phyloP scores from a whole-genome alignment of 331 rosid species.

The Saraca asoca region DNA sequence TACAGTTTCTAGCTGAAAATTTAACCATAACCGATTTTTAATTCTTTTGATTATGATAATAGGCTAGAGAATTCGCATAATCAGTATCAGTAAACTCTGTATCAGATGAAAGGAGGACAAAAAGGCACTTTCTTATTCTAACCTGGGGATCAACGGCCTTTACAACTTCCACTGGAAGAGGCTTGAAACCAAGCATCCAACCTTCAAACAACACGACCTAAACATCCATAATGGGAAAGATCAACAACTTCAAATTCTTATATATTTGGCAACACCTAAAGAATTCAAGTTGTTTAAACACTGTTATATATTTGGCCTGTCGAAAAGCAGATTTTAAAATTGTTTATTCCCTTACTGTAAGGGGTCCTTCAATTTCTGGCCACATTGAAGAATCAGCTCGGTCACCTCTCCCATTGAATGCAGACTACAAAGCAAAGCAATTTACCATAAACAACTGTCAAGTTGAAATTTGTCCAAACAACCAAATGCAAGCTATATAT shows the following conservation, averaged over 20 bases:
- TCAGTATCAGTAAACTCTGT: neutral
- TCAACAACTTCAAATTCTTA: no score
- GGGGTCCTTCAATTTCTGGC: constrained; percentile 90
- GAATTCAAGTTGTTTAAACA: no score
- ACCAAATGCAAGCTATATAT: constrained; percentile 3
- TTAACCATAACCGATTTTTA: constrained; percentile 9
- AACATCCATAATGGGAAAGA: constrained; percentile 44
- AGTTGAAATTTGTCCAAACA: constrained; percentile 16
- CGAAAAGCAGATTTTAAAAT: no score
- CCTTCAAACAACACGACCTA: constrained; percentile 91
- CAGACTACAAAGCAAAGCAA: constrained; percentile 59
- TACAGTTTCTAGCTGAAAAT: constrained; percentile 66
- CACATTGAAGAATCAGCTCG: constrained; percentile 78
- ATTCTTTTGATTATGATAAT: constrained; percentile 9
- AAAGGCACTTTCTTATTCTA: constrained; percentile 25
- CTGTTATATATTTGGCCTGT: no score
- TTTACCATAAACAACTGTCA: constrained; percentile 33
- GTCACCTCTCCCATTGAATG: constrained; percentile 85
- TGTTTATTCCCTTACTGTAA: constrained; percentile 54
- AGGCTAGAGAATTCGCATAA: constrained; percentile 5
- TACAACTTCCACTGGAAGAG: constrained; percentile 66
- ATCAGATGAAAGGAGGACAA: neutral
- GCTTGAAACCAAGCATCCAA: constrained; percentile 98
- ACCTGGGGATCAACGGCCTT: constrained; percentile 93
- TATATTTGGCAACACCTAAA: no score